phyloP scores from a whole-genome alignment of 306 rosid species.

The Datisca glomerata region DNA sequence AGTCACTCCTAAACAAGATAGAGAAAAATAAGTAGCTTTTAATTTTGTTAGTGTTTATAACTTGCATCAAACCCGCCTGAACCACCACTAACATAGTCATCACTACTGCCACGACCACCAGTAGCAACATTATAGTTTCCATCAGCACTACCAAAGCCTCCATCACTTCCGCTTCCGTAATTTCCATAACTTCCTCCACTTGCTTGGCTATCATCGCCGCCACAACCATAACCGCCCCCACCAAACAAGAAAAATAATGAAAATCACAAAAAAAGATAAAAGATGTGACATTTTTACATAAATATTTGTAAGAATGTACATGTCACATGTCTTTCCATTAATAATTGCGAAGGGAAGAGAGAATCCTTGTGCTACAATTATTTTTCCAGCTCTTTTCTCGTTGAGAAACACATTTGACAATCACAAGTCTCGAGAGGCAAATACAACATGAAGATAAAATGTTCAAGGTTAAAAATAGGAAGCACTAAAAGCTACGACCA shows the following conservation, averaged over 20 bases:
- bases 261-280: too few species aligned
- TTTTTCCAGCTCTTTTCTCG: background rate
- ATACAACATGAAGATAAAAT: background rate
- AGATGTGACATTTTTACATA: too few species aligned
- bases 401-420: background rate
- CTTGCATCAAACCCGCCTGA: slow-evolving; percentile 8
- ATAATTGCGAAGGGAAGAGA: too few species aligned
- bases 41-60: background rate
- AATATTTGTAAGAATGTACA: too few species aligned
- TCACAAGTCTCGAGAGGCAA: background rate
- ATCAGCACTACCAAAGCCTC: slow-evolving; percentile 9
- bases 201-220: slow-evolving; percentile 18
- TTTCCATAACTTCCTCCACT: slow-evolving; percentile 22
- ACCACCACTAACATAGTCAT: background rate
- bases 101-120: slow-evolving; percentile 1
- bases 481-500: background rate
- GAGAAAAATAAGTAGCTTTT: too few species aligned
- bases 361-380: background rate
- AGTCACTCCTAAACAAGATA: too few species aligned
- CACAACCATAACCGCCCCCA: background rate
- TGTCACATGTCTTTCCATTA: too few species aligned
- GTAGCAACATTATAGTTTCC: background rate
- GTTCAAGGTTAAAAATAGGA: background rate
- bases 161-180: slow-evolving; percentile 21
- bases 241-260: too few species aligned